phyloP scores from a whole-genome alignment of 2,329 filamentous ascomycete genomes.

The Aspergillus terreus region DNA sequence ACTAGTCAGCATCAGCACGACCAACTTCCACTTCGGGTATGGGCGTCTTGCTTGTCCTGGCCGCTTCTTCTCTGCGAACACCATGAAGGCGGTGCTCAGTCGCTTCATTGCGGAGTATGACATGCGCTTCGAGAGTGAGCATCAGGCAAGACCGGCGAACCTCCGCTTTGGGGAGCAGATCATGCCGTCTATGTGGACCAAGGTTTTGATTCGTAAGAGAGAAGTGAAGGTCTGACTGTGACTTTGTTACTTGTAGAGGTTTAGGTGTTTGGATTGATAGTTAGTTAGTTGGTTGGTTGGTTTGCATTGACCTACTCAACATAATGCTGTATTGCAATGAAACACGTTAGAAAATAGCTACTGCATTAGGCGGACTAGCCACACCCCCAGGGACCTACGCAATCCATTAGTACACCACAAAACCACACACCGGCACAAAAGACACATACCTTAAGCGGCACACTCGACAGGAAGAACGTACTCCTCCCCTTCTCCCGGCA shows the following conservation, averaged over 20 bases:
- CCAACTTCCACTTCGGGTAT: slow-evolving; percentile 27
- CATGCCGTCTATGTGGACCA: slow-evolving; percentile 19
- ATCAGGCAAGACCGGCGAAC: slow-evolving; percentile 18
- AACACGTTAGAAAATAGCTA: slow-evolving; percentile 39
- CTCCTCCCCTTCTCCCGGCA: slow-evolving; percentile 36
- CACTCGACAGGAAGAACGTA: slow-evolving; percentile 49
- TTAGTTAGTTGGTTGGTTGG: not conserved
- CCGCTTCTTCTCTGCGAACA: slow-evolving; percentile 20
- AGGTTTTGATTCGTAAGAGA: slow-evolving; percentile 22
- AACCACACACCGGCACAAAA: not conserved
- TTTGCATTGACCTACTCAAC: not conserved
- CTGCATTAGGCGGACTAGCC: slow-evolving; percentile 44
- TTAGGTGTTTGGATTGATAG: not conserved
- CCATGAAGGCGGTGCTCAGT: slow-evolving; percentile 25
- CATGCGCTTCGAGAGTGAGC: slow-evolving; percentile 20
- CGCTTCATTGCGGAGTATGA: slow-evolving; percentile 28
- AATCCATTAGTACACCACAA: not conserved
- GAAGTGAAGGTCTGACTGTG: slow-evolving; percentile 1
- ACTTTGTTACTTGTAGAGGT: not conserved
- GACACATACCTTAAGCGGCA: slow-evolving; percentile 42
- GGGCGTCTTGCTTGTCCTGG: slow-evolving; percentile 24
- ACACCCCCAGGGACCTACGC: slow-evolving; percentile 42
- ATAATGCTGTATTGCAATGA: not conserved
- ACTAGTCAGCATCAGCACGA: slow-evolving; percentile 16
- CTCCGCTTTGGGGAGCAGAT: slow-evolving; percentile 27